These are phyloP conservation scores for Cymbopogon citratus DNA, from an alignment of 176 grass and related monocot genomes.

Conservation along the genomic window DNA sequence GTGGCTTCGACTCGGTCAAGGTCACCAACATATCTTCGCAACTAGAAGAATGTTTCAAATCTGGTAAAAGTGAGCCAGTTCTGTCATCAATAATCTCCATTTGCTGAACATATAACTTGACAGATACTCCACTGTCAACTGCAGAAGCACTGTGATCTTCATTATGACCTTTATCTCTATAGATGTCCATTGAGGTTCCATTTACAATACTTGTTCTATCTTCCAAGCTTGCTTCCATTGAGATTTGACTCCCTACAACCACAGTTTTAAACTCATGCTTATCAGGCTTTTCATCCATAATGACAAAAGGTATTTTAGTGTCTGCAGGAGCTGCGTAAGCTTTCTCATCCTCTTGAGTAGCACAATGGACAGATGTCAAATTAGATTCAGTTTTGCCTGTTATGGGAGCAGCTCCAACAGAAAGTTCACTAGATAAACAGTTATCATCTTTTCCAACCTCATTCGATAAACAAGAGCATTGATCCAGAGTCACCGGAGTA, in stretches of 20 bases:
- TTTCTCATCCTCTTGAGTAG: constrained; percentile 3
- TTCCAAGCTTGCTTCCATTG: constrained; percentile 21
- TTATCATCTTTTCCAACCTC: constrained; percentile 30
- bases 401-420: constrained; percentile 23
- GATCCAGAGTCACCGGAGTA: constrained; percentile 32
- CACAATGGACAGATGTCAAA: not conserved
- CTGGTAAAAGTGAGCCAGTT: constrained; percentile 15
- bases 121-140: constrained; percentile 17
- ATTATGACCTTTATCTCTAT: constrained; percentile 14
- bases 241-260: constrained; percentile 10
- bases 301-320: too few species aligned
- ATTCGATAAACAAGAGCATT: constrained; percentile 15
- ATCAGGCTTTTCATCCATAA: not conserved
- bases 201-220: constrained; percentile 5
- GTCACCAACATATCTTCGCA: not conserved
- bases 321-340: not conserved
- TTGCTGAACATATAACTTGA: constrained; percentile 9
- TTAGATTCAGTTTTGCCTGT: constrained; percentile 10
- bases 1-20: constrained; percentile 8
- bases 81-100: not conserved
- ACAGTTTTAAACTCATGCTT: constrained; percentile 19
- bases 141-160: constrained; percentile 16
- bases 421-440: constrained; percentile 11
- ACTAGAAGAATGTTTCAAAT: not conserved
- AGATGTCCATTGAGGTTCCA: not conserved